These are phyloP conservation scores for Botrytis elliptica DNA, from an alignment of 2,329 filamentous ascomycete genomes.

Conservation along the genomic window DNA sequence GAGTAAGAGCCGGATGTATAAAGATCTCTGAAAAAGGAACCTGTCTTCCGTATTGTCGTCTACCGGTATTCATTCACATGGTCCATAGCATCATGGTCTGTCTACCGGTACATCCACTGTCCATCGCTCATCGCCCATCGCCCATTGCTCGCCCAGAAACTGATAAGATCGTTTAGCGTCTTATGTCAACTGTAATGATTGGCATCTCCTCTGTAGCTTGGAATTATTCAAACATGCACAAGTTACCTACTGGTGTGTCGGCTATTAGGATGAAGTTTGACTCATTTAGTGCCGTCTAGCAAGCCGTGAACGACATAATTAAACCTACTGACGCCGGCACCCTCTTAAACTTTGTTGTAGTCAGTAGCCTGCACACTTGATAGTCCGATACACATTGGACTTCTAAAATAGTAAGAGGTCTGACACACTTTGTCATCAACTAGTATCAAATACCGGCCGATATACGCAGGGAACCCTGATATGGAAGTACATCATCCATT, in stretches of 20 bases:
- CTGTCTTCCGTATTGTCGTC: not conserved
- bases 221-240: not conserved
- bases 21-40: not conserved
- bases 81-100: not conserved
- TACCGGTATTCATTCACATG: not conserved
- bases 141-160: not conserved
- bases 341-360: not conserved
- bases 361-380: not conserved
- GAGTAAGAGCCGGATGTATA: not conserved
- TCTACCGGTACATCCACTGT: not conserved
- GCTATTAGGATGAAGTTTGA: conserved; percentile 18
- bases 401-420: not conserved
- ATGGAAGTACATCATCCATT: not conserved
- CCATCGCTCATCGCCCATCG: not conserved
- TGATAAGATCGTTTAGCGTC: conserved; percentile 4
- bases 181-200: not conserved
- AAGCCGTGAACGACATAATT: not conserved
- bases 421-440: not conserved
- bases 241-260: not conserved
- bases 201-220: not conserved
- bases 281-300: conserved; percentile 1
- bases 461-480: not conserved
- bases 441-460: not conserved
- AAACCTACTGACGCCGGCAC: not conserved
- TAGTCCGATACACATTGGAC: not conserved